Conservation (phyloP, 768 basidiomycete species). For the Tephrocybe sp. region DNA sequence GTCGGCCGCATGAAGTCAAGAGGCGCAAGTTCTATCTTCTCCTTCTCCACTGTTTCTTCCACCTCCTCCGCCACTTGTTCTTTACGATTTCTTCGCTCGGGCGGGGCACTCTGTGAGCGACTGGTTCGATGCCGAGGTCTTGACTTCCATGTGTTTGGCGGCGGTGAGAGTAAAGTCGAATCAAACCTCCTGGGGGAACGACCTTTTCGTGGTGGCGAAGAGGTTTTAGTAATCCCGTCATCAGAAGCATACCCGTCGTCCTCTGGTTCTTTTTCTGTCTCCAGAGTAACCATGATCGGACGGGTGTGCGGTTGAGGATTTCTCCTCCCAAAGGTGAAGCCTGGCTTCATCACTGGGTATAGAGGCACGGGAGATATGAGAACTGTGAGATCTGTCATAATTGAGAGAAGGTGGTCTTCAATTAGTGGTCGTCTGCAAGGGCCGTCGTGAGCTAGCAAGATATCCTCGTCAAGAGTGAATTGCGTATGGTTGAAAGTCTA, state of each 20-base stretch:
- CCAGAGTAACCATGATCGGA: constrained; percentile 44
- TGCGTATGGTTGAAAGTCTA: neutral
- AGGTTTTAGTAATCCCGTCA: constrained; percentile 1
- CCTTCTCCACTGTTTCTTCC: constrained; percentile 7
- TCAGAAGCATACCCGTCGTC: constrained; percentile 9
- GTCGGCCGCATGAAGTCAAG: constrained; percentile 14
- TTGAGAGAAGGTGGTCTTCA: constrained; percentile 1
- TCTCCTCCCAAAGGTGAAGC: constrained; percentile 31
- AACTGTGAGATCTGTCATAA: constrained; percentile 52
- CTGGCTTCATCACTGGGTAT: constrained; percentile 29
- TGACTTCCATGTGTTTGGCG: constrained; percentile 46
- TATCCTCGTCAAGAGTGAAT: too few species aligned
- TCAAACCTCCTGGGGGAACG: constrained; percentile 25
- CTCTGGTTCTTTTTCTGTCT: constrained; percentile 27
- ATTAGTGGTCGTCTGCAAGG: neutral
- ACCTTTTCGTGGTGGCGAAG: constrained; percentile 8
- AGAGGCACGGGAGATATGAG: constrained; percentile 47
- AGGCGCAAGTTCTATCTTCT: constrained; percentile 11
- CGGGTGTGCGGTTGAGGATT: constrained; percentile 22
- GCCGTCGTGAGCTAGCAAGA: too few species aligned
- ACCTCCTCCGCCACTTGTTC: constrained; percentile 1
- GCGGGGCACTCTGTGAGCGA: constrained; percentile 48
- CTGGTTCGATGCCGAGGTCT: constrained; percentile 35
- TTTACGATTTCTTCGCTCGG: constrained; percentile 25
- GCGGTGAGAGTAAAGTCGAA: constrained; percentile 41